These are phyloP conservation scores for Spongispora temasekensis DNA, from an alignment of 1,284 basidiomycete species.

Conservation along the genomic window DNA sequence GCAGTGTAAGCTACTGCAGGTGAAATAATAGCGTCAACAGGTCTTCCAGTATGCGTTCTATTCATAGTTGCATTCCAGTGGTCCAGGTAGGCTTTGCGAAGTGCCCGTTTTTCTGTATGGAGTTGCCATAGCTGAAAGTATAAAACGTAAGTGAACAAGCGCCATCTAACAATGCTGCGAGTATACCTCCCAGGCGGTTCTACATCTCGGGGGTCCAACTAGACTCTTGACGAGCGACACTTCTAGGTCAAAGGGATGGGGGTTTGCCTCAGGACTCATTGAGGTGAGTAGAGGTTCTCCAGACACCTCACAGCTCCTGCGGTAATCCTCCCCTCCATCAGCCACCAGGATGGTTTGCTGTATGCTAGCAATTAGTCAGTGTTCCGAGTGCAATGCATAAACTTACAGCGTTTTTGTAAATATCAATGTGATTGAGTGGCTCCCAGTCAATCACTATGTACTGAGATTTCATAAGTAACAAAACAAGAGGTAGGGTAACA, in stretches of 20 bases:
- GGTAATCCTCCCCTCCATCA: conserved; percentile 43
- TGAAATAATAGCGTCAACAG: conserved; percentile 64
- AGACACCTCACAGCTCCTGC: conserved; percentile 44
- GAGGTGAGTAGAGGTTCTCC: conserved; percentile 55
- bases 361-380: background rate
- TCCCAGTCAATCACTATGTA: conserved; percentile 42
- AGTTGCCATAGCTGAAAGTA: conserved; percentile 55
- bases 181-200: conserved; percentile 28
- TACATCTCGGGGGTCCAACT: conserved; percentile 22
- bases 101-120: conserved; percentile 47
- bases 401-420: conserved; percentile 39
- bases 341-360: conserved; percentile 20
- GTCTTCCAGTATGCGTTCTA: conserved; percentile 58
- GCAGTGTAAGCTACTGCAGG: conserved; percentile 57
- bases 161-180: background rate
- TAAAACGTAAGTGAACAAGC: conserved; percentile 17
- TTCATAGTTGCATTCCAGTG: conserved; percentile 56
- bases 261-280: conserved; percentile 44
- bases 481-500: background rate
- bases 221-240: conserved; percentile 25
- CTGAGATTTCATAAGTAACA: background rate
- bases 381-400: background rate
- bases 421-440: conserved; percentile 45
- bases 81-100: conserved; percentile 55
- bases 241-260: conserved; percentile 27